These are phyloP conservation scores for Jackrogersella minutella DNA, from an alignment of 495 filamentous ascomycete species.

Conservation along the genomic window DNA sequence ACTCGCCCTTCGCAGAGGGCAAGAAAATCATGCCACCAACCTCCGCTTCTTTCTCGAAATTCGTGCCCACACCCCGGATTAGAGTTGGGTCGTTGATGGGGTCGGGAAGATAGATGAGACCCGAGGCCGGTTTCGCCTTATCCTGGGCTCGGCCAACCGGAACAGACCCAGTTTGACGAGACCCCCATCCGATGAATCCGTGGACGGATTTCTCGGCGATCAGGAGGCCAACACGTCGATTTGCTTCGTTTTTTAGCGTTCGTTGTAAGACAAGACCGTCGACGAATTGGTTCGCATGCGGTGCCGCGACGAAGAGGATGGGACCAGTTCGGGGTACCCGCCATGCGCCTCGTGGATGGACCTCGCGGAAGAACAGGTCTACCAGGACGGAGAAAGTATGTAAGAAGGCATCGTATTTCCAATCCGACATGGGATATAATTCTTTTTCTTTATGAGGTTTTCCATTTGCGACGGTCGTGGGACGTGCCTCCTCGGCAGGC, in stretches of 20 bases:
- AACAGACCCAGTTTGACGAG: slow-evolving; percentile 81
- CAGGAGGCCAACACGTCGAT: slow-evolving; percentile 87
- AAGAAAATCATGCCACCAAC: slow-evolving; percentile 85
- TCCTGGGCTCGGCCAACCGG: slow-evolving; percentile 92
- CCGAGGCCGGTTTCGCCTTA: slow-evolving; percentile 77
- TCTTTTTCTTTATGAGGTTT: slow-evolving; percentile 54
- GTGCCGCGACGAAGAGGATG: slow-evolving; percentile 95
- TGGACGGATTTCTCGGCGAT: slow-evolving; percentile 95
- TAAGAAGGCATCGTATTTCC: slow-evolving; percentile 83
- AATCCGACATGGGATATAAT: slow-evolving; percentile 71
- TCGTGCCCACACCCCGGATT: slow-evolving; percentile 82
- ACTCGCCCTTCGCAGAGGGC: slow-evolving; percentile 79
- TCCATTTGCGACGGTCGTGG: slow-evolving; percentile 26
- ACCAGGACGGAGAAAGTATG: slow-evolving; percentile 85
- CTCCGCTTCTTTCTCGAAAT: slow-evolving; percentile 79
- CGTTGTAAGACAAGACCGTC: slow-evolving; percentile 95
- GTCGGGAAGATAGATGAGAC: slow-evolving; percentile 90
- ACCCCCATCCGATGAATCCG: slow-evolving; percentile 84
- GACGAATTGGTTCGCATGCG: slow-evolving; percentile 99
- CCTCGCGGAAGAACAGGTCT: slow-evolving; percentile 97
- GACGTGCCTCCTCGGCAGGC: slow-evolving; percentile 24
- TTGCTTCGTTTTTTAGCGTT: slow-evolving; percentile 81
- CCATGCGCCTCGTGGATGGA: slow-evolving; percentile 93
- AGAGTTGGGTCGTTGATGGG: slow-evolving; percentile 84
- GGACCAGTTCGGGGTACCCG: slow-evolving; percentile 87